A percentile compares a stretch with the other conserved stretches of the same genome.
Evolutionary conservation across 208 protist genomes (phyloP).

Genomic region (Trypanosoma platydactyli): DNA sequence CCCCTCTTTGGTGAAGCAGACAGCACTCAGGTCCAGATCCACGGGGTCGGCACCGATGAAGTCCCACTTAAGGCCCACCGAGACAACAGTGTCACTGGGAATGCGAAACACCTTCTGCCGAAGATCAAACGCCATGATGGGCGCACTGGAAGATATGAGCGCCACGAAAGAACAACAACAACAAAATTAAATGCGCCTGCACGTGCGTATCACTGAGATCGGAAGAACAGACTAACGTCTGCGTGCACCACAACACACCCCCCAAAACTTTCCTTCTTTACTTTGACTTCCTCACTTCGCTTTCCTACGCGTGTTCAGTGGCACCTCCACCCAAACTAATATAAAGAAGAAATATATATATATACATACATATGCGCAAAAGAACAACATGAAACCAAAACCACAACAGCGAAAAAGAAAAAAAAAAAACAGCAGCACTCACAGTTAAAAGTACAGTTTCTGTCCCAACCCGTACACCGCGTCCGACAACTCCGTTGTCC

Average conservation of each 20-base stretch:
- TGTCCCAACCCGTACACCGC: too few species aligned
- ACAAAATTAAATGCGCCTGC: too few species aligned
- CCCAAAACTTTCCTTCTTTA: too few species aligned
- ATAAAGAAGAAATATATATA: too few species aligned
- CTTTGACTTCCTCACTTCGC: background rate
- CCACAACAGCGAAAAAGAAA: background rate
- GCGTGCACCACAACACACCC: too few species aligned
- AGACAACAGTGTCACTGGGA: conserved; percentile 61
- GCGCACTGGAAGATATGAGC: too few species aligned
- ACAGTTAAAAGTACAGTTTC: background rate
- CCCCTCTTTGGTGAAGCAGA: conserved; percentile 77
- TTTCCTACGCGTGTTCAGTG: too few species aligned
- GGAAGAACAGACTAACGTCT: too few species aligned
- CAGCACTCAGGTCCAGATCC: conserved; percentile 80
- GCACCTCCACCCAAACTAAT: too few species aligned
- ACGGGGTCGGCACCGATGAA: conserved; percentile 75
- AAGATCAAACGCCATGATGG: conserved; percentile 47
- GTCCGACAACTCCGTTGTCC: too few species aligned
- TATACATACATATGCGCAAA: conserved; percentile 11
- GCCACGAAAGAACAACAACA: too few species aligned
- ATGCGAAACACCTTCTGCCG: conserved; percentile 84
- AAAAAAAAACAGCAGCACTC: conserved; percentile 6
- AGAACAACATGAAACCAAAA: conserved; percentile 3
- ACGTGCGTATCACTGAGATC: too few species aligned
- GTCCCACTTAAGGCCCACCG: conserved; percentile 73